Evolutionary conservation across 306 rosid species (phyloP).

Genomic region (Fragaria vesca): DNA sequence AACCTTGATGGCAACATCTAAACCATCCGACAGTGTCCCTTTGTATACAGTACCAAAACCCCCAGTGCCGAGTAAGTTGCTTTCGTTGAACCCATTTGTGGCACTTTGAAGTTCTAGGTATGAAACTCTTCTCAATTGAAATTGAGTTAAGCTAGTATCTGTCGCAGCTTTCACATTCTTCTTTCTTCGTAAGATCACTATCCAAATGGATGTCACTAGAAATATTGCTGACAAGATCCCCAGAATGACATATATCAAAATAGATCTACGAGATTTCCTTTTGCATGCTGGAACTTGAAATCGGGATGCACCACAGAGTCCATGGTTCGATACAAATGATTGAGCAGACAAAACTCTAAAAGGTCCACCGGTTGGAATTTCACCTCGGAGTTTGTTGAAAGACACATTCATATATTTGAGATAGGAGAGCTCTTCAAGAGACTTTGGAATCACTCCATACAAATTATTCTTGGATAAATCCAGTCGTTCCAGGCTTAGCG

Average conservation of each 20-base stretch:
- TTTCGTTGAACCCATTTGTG: conserved; percentile 13
- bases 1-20: conserved; percentile 21
- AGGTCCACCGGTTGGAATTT: conserved; percentile 25
- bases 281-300: conserved; percentile 22
- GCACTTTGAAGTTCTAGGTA: conserved; percentile 17
- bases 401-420: neutral
- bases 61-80: conserved; percentile 15
- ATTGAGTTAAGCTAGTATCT: neutral
- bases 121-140: conserved; percentile 19
- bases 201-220: neutral
- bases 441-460: neutral
- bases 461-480: conserved; percentile 10
- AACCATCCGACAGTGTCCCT: conserved; percentile 21
- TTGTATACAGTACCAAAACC: conserved; percentile 16
- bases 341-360: conserved; percentile 15
- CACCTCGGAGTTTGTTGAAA: conserved; percentile 25
- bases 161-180: neutral
- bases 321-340: conserved; percentile 31
- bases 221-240: neutral
- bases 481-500: neutral
- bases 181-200: neutral
- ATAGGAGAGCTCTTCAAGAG: neutral
- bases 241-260: neutral
- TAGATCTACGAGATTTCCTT: neutral
- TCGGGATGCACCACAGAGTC: conserved; percentile 24